phyloP scores from a whole-genome alignment of 805 yeast genomes.

The Sugiyamaella valdiviana region DNA sequence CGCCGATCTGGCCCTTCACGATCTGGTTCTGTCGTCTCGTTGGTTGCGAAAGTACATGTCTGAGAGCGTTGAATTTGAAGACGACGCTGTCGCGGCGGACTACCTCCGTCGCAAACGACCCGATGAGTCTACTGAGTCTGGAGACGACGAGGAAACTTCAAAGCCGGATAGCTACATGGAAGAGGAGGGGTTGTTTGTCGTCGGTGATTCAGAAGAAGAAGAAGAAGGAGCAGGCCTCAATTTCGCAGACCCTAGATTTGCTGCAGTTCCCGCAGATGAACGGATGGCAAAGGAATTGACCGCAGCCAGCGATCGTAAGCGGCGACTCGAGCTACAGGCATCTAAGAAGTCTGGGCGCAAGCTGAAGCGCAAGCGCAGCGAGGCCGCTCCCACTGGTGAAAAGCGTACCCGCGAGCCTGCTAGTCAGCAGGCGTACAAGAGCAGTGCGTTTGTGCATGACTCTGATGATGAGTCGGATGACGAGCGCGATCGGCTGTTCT shows the following conservation, averaged over 20 bases:
- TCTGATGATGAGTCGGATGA: slow-evolving; percentile 62
- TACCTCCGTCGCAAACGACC: slow-evolving; percentile 22
- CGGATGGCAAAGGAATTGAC: slow-evolving; percentile 14
- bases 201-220: slow-evolving; percentile 33
- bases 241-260: slow-evolving; percentile 21
- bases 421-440: slow-evolving; percentile 29
- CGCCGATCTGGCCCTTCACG: slow-evolving; percentile 27
- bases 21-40: slow-evolving; percentile 33
- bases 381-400: slow-evolving; percentile 16
- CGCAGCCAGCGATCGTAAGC: slow-evolving; percentile 2
- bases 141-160: slow-evolving; percentile 29
- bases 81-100: slow-evolving; percentile 33
- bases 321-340: background rate
- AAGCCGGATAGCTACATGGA: slow-evolving; percentile 36
- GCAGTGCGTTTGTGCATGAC: slow-evolving; percentile 50
- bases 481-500: slow-evolving; percentile 48
- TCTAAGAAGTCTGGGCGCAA: slow-evolving; percentile 3
- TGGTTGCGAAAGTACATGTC: slow-evolving; percentile 40
- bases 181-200: slow-evolving; percentile 17
- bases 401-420: slow-evolving; percentile 9
- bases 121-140: slow-evolving; percentile 10
- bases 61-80: slow-evolving; percentile 34
- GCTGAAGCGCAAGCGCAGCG: slow-evolving; percentile 2
- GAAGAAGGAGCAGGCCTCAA: slow-evolving; percentile 12
- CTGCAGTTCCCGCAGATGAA: slow-evolving; percentile 24